Evolutionary conservation across 331 rosid species (phyloP), one percentile per base, ranked within the genome.

Genomic region (Quercus lobata): DNA sequence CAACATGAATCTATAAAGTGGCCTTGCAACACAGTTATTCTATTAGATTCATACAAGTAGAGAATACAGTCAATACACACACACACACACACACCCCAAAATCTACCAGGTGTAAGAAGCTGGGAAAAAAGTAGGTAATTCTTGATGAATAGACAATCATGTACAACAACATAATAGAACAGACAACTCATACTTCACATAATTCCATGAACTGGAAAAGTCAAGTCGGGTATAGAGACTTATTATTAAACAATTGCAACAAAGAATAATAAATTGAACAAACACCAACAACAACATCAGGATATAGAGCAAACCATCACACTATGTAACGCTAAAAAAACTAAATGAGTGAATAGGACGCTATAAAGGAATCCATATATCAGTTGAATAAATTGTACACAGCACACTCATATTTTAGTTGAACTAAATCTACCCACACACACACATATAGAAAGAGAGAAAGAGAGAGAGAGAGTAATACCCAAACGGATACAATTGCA

Each of bases 401-500:
- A 14, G 15, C 69, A 27, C 21, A 5, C 12, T 4, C 49, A 5
- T 19, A 34, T 8, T 16, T 8, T 68, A 68, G 44, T 65, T 34
- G 53, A 34, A 68, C 12, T 8, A 68, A 66, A 29, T 5, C 30
- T 2, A 62, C 41, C 29, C 34, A 14, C 30, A 29, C 30, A 62
- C 21, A 16, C 25, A 14, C 5, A 78, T 58, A 3, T 29, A 69
- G 71, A 74, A 30, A 77, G 49, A 68, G 35, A 66, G 56, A n/a
- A n/a, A n/a, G n/a, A 58, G 30, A 27, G 29, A 75, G 55, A 81
- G 68, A 66, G 58, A 86, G 44, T 0, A 25, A 61, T 84, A 93
- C 99, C 99, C 99, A 90, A 88, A 93, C 87, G 84, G 99, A 95
- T 56, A 95, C 97, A 87, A 95, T 87, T 14, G 97, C 93, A 88